Base-by-base conservation (phyloP, 1,139 yeast species). In the Yarrowia galli region DNA sequence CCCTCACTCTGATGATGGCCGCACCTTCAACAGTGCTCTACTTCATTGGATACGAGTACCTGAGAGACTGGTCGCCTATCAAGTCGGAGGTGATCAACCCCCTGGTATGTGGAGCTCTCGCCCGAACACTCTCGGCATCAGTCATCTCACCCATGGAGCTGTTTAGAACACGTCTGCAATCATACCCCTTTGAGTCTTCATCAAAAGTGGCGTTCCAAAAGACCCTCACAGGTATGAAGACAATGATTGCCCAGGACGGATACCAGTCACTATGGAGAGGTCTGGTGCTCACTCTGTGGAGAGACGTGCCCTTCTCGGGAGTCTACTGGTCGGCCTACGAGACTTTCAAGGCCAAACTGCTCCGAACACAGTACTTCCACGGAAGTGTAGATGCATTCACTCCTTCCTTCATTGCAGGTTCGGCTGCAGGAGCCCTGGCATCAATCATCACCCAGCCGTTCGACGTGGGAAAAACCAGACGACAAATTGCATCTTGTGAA, bases 271-370 rank as follows among this genome's bases (percentile, higher is more conserved):
- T 95, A 18, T 95, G 92, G 83, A 88, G 89, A 68, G 99, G 99
- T 0, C 80, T 96, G 43, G 87, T 89, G 56, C 83, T 95, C 65
- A 95, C 99, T 0, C 81, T 95, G 28, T 93, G 97, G 97, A 83
- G 99, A 77, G 99, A 95, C 76, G 98, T 93, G 0, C 99, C 99
- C 2, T 95, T 95, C 76, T 89, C 96, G 68, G 98, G 97, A 0
- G 87, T 95, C 3, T 95, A 95, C 78, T 95, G 99, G 99, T 86
- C 92, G 7, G 85, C 91, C 77, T 81, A 78, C 12, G 81, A 79
- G 69, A 70, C 68, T 25, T 71, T 77, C 46, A 73, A 79, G 18
- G 68, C 71, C 25, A 71, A 71, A 58, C 69, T 76, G 42, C 68
- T 73, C 36, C 32, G 69, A 13, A 72, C 71, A 38, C 70, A 71